A percentile compares a stretch with the other conserved stretches of the same genome.
phyloP scores from a whole-genome alignment of 257 asterid genomes.

The Penstemon barbatus region DNA sequence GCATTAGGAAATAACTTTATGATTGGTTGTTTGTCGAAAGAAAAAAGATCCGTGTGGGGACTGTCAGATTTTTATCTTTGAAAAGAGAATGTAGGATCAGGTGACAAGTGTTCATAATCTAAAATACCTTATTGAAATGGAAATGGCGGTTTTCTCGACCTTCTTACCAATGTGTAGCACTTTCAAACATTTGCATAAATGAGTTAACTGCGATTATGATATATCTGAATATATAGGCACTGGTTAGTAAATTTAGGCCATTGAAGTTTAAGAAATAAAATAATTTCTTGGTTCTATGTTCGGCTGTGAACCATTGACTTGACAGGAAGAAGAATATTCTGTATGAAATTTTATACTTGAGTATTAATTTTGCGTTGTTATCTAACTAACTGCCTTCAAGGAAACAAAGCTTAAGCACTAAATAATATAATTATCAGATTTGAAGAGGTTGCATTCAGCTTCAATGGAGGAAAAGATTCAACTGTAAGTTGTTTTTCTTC shows the following conservation, averaged over 20 bases:
- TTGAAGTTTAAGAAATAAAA: constrained; percentile 21
- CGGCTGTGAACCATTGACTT: constrained; percentile 5
- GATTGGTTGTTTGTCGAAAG: not conserved
- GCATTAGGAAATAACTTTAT: constrained; percentile 8
- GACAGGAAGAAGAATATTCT: not conserved
- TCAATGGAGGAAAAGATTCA: constrained; percentile 96
- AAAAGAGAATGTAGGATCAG: not conserved
- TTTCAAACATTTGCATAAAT: constrained; percentile 7
- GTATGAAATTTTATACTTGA: not conserved
- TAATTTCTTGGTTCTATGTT: constrained; percentile 14
- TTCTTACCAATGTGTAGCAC: not conserved
- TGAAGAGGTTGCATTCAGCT: constrained; percentile 91
- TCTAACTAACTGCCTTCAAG: constrained; percentile 1
- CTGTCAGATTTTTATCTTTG: not conserved
- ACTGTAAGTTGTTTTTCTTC: constrained; percentile 57
- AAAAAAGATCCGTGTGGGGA: not conserved
- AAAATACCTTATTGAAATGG: not conserved
- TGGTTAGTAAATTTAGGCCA: not conserved
- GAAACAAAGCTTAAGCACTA: constrained; percentile 16
- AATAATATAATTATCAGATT: constrained; percentile 46
- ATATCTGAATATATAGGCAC: not conserved
- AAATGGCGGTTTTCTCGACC: not conserved
- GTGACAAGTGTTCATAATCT: constrained; percentile 2
- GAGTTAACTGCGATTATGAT: not conserved
- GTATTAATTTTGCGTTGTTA: not conserved